Evolutionary conservation across 169 alveolate species (phyloP).

Genomic region (Cryptosporidium xiaoi): DNA sequence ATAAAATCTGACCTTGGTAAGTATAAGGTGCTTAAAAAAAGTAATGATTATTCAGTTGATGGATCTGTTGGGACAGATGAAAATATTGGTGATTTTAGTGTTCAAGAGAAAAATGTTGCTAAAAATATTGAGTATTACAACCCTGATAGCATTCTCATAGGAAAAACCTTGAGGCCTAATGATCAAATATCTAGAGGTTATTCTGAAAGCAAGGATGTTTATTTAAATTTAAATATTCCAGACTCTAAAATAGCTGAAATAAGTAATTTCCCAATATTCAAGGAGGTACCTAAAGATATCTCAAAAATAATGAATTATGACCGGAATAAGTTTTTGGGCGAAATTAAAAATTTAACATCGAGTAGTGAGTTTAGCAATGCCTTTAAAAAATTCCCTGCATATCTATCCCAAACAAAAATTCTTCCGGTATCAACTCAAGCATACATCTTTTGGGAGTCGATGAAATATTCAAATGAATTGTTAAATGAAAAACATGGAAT

Average conservation of each 20-base stretch:
- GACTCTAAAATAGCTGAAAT: background rate
- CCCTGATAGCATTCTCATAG: slow-evolving; percentile 46
- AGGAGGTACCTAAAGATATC: background rate
- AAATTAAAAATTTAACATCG: slow-evolving; percentile 4
- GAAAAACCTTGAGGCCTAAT: slow-evolving; percentile 37
- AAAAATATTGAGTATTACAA: slow-evolving; percentile 1
- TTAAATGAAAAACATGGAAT: slow-evolving; percentile 20
- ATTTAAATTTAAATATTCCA: slow-evolving; percentile 7
- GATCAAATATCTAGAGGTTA: slow-evolving; percentile 48
- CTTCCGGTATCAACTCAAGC: slow-evolving; percentile 25
- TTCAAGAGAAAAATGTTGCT: background rate
- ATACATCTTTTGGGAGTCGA: slow-evolving; percentile 57
- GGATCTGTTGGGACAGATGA: slow-evolving; percentile 24
- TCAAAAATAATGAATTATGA: background rate
- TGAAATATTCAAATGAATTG: slow-evolving; percentile 18
- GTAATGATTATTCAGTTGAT: slow-evolving; percentile 38
- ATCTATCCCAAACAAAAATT: slow-evolving; percentile 71
- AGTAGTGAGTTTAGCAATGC: slow-evolving; percentile 10
- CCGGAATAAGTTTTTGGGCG: background rate
- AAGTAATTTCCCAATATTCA: slow-evolving; percentile 16
- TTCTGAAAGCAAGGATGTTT: background rate
- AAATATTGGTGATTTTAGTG: background rate
- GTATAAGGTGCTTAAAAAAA: background rate
- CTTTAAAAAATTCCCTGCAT: slow-evolving; percentile 43
- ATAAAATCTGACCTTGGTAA: background rate